These are phyloP conservation scores for Plasmodium cynomolgi DNA, from an alignment of 169 alveolate species.

Conservation along the genomic window DNA sequence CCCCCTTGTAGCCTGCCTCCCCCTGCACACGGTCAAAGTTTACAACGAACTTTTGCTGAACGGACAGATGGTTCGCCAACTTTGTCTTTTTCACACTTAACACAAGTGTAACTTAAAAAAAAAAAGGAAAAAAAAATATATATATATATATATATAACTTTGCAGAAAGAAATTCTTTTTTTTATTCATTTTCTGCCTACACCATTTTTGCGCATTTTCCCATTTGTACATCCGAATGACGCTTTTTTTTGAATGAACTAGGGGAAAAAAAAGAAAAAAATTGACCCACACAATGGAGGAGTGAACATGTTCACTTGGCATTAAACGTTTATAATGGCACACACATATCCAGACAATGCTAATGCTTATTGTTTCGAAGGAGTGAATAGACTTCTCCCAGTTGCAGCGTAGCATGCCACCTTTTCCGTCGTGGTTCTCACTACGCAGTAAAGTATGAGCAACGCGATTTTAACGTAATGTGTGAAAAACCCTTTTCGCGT, in stretches of 20 bases:
- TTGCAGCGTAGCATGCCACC: neutral
- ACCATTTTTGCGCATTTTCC: neutral
- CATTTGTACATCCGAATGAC: neutral
- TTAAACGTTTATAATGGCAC: neutral
- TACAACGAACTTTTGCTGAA: neutral
- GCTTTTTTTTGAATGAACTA: neutral
- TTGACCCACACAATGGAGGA: neutral
- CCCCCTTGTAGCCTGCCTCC: neutral
- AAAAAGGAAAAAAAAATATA: neutral
- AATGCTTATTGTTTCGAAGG: neutral
- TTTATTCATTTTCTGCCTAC: neutral
- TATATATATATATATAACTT: neutral
- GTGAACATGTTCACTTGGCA: neutral
- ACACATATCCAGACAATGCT: neutral
- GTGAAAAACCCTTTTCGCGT: neutral
- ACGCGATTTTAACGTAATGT: neutral
- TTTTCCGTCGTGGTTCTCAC: neutral
- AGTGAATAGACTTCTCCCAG: neutral
- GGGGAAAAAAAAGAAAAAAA: neutral
- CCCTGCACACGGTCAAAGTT: neutral
- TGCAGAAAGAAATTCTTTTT: neutral
- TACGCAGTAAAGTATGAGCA: neutral
- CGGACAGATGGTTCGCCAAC: neutral
- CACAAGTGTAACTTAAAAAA: neutral
- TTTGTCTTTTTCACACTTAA: neutral